Base-by-base conservation (phyloP, 1,284 basidiomycete genomes). In the Termitomyces sp. region DNA sequence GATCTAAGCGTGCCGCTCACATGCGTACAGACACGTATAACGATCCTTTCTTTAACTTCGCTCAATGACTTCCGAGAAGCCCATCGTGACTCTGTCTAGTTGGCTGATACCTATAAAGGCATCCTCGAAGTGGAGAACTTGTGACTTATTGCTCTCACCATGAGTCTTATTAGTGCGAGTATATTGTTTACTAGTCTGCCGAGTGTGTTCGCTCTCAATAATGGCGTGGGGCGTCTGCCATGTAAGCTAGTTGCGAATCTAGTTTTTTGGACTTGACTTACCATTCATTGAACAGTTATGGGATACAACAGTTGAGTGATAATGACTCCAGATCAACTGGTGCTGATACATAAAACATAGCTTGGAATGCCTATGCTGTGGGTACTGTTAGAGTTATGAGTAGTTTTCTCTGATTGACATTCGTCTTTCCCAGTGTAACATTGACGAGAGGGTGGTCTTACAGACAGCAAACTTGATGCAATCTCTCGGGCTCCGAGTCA, bases 361-460 rank as follows among this genome's bases (percentile, higher is more conserved):
- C 53, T 31, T 55, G 53, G 53, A 55, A 55, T 45, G 48, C 53
- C 2, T 55, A 50, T 28, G 47, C 41, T 38, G 53, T 55, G 26
- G 15, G 48, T 49, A 19, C 12, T 12, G 15, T 15, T 7, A 9
- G n/a, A 52, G 6, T 21, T 17, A 28, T 26, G 15, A 7, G 5
- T 19, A 12, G 17, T 26, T 19, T n/a, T 28, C n/a, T 40, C 38
- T 17, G 17, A 40, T 19, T 19, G 19, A n/a, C 5, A 26, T 30
- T 31, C 2, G 12, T 31, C n/a, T 38, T 53, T 33, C 8, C 30
- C 48, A 79, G 75, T 81, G 78, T 59, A 65, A 72, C 56, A 78
- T 80, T 51, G 64, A 75, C 48, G 78, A 80, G 58, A 58, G 62
- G 3, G 62, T 80, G 21, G 68, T 81, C 26, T 56, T 76, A 33